Evolutionary conservation across 2,329 filamentous ascomycete species (phyloP).

Genomic region (Cytospora mali): DNA sequence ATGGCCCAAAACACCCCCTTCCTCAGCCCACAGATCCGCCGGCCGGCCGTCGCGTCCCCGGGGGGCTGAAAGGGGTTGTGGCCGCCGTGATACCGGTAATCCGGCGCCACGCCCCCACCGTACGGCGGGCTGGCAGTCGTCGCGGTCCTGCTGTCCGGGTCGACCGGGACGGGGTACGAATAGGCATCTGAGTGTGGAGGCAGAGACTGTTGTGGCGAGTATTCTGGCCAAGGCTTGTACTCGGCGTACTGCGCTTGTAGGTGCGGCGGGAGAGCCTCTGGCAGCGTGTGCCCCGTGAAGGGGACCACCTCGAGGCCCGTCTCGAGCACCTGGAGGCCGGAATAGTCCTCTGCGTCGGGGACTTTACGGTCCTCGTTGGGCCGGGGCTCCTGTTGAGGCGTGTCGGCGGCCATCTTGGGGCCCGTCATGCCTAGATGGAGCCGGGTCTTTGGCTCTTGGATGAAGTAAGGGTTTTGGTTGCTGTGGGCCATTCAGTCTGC

Average conservation of each 20-base stretch:
- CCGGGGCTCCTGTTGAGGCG: neutral
- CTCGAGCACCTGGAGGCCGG: constrained; percentile 26
- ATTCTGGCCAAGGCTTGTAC: constrained; percentile 14
- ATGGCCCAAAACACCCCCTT: constrained; percentile 36
- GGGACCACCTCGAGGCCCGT: constrained; percentile 29
- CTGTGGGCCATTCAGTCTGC: constrained; percentile 1
- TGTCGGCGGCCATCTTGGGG: constrained; percentile 14
- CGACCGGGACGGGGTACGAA: neutral
- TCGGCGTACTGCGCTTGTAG: constrained; percentile 1
- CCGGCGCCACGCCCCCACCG: constrained; percentile 9
- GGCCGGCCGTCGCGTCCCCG: neutral
- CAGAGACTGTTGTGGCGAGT: constrained; percentile 3
- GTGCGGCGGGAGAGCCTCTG: constrained; percentile 11
- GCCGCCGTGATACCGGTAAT: constrained; percentile 17
- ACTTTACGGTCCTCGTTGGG: constrained; percentile 1
- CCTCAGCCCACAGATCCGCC: constrained; percentile 37
- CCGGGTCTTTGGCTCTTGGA: constrained; percentile 17
- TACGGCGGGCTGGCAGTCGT: neutral
- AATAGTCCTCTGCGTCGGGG: constrained; percentile 17
- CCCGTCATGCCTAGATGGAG: constrained; percentile 10
- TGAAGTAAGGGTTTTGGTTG: neutral
- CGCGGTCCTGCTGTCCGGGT: neutral
- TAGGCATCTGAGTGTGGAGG: neutral
- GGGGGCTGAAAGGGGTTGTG: constrained; percentile 18
- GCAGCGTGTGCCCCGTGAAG: constrained; percentile 11